Evolutionary conservation across 164 flowering plant genomes (phyloP).

Genomic region (Nelumbo lutea): DNA sequence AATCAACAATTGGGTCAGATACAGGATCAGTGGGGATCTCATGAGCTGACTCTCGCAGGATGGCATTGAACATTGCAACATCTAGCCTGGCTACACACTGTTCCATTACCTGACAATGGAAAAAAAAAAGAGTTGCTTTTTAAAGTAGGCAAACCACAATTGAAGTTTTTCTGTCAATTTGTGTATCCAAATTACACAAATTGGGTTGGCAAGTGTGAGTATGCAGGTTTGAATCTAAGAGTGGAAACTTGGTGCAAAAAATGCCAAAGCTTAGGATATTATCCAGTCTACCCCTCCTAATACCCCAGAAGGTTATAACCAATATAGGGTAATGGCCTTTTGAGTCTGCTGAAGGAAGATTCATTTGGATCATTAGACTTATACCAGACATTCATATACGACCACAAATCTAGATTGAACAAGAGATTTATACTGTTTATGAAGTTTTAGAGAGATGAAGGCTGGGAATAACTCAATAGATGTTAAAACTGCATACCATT

Average conservation of each 20-base stretch:
- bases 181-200: not conserved
- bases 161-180: not conserved
- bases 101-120: conserved; percentile 73
- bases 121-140: not conserved
- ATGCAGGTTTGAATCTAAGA: too few species aligned
- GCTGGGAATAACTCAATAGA: not conserved
- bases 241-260: too few species aligned
- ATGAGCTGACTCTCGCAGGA: conserved; percentile 86
- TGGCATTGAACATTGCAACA: conserved; percentile 99
- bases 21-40: conserved; percentile 99
- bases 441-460: too few species aligned
- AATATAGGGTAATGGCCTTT: too few species aligned
- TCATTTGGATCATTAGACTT: not conserved
- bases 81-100: conserved; percentile 87
- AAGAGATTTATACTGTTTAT: too few species aligned
- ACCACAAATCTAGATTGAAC: not conserved
- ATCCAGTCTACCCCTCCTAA: too few species aligned
- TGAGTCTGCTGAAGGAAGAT: not conserved
- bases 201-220: too few species aligned
- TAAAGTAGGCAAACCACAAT: not conserved
- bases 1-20: conserved; percentile 92
- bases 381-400: not conserved
- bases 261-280: too few species aligned
- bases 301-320: too few species aligned
- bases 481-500: conserved; percentile 47